Evolutionary conservation across 441 rosid genomes (phyloP), one percentile per base, ranked within the genome.

Genomic region (Brassica hybrid): DNA sequence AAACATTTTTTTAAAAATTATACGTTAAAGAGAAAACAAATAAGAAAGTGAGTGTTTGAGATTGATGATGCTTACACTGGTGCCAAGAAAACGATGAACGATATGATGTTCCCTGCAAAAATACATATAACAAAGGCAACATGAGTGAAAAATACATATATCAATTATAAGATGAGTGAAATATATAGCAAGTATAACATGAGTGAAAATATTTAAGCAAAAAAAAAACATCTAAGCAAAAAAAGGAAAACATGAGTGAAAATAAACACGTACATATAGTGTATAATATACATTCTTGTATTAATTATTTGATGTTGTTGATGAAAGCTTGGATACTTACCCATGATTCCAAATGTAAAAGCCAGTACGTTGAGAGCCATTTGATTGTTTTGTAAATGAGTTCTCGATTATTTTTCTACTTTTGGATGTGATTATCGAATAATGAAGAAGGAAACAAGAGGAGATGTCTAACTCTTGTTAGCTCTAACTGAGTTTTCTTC

Each of bases 271-370:
- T 14, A 48, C 56, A 6, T 48, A 48, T 54, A 13, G 27, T 7
- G 63, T 12, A 19, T 18, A 13, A 7, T 34, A 17, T 17, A 60
- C 16, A 12, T 1, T 11, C 13, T 13, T 64, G 7, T 17, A 62
- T 60, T 17, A 19, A 3, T 36, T 36, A 36, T 6, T 34, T 48
- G 50, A 38, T 56, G 54, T 13, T 41, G 16, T 18, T 65, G 21
- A 32, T 43, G 30, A 62, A 43, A 25, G 60, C 11, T 48, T 52
- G 23, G 56, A 57, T 58, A 61, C 52, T 34, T 81, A 89, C 97
- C 95, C 73, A 89, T 84, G 66, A 89, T 54, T 52, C 92, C 95
- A 67, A 85, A 85, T n/a, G 76, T 67, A 4, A 92, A 81, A 65
- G 74, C 87, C 81, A 73, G 69, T 11, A 86, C 85, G 74, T 83